A percentile compares a stretch with the other conserved stretches of the same genome.
Evolutionary conservation across 441 rosid genomes (phyloP).

Genomic region (Viola pubescens): DNA sequence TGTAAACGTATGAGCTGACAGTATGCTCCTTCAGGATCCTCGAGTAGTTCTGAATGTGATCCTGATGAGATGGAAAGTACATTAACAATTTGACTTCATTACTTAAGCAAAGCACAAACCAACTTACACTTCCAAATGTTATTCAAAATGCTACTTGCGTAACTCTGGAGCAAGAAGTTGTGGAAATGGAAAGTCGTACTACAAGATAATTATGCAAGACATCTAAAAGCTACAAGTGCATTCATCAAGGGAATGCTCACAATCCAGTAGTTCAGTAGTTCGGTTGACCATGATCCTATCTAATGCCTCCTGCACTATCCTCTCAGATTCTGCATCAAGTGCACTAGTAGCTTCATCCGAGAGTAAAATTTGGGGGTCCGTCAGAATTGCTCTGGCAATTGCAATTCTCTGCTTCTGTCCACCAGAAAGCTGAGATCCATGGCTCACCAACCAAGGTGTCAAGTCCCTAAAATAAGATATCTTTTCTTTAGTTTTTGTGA

Average conservation of each 20-base stretch:
- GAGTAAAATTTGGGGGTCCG: slow-evolving; percentile 28
- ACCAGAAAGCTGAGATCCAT: slow-evolving; percentile 62
- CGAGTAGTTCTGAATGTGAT: slow-evolving; percentile 48
- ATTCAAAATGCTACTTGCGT: no score
- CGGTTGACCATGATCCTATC: slow-evolving; percentile 28
- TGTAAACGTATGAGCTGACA: slow-evolving; percentile 45
- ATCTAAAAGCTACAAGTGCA: no score
- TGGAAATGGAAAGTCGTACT: not conserved
- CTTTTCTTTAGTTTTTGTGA: no score
- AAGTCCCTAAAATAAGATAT: slow-evolving; percentile 33
- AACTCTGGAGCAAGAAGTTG: no score
- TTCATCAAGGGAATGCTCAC: no score
- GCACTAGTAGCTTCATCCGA: slow-evolving; percentile 36
- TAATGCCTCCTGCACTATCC: slow-evolving; percentile 29
- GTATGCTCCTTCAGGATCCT: slow-evolving; percentile 45
- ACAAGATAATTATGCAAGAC: no score
- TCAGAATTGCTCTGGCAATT: slow-evolving; percentile 59
- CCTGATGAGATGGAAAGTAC: slow-evolving; percentile 41
- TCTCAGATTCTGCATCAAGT: slow-evolving; percentile 31
- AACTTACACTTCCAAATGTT: no score
- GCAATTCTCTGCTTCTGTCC: slow-evolving; percentile 79
- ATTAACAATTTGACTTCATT: no score
- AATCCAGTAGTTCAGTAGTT: slow-evolving; percentile 22
- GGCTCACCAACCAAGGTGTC: slow-evolving; percentile 68
- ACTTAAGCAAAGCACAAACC: no score